Evolutionary conservation across 306 rosid species (phyloP), one percentile per base, ranked within the genome.

Genomic region (Dalbergia cultrata): DNA sequence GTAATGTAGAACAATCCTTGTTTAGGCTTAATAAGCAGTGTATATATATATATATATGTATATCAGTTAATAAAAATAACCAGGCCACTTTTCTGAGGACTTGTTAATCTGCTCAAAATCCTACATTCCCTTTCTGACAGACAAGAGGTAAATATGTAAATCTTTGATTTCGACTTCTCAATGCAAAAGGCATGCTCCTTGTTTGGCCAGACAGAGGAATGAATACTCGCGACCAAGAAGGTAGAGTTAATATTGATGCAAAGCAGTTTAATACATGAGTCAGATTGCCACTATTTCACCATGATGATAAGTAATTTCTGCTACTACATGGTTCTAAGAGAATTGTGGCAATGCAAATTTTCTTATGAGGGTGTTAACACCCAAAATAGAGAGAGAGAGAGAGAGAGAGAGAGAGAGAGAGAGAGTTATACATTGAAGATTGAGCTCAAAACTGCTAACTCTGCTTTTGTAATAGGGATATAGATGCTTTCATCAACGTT

Each of bases 381-480:
- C 31, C 31, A 26, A 26, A 26, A 26, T 26, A 26, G 31, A 26
- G 9, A 9, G 34, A 19, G 50, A 14, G 61, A 10, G 52, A 37
- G 62, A 41, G 76, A 10, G 41, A n/a, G n/a, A n/a, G n/a, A n/a
- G n/a, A 22, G 52, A 70, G 76, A 69, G 65, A 78, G 26, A 50
- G 74, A 64, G 47, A 78, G 35, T 79, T 83, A 13, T 88, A 95
- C 99, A 80, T 88, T 93, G 90, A 95, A 95, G 81, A 92, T 89
- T 61, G 97, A 76, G 62, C 33, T 85, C 79, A 95, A 88, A 82
- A 95, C 97, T 49, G 97, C 79, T 60, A 84, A 85, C 87, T 95
- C 99, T 54, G 94, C 97, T 76, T 78, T 93, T 80, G 99, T 86
- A 64, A 95, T 70, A 9, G 97, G 99, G 85, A 95, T 83, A 79